Conservation (phyloP, 1,139 yeast species). For the Spathaspora jeffriesii region DNA sequence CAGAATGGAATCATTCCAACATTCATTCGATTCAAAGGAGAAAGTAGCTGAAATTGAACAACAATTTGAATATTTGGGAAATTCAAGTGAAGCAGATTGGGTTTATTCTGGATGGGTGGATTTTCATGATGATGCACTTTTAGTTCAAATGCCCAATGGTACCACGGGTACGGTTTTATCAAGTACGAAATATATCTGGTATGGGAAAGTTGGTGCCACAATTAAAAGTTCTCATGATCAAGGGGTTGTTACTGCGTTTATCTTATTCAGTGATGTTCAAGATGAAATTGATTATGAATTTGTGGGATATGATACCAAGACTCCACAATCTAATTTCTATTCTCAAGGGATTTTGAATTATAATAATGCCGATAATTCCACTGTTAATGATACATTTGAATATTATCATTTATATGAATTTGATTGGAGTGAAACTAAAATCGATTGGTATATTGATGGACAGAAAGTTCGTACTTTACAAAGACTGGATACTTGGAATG, state of each 20-base stretch:
- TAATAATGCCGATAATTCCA: constrained; percentile 52
- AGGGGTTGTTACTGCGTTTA: constrained; percentile 89
- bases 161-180: constrained; percentile 84
- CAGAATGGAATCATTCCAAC: constrained; percentile 30
- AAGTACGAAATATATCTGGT: constrained; percentile 82
- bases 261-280: constrained; percentile 79
- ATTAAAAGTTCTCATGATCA: constrained; percentile 71
- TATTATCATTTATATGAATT: constrained; percentile 76
- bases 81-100: constrained; percentile 70
- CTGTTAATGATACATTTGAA: constrained; percentile 55
- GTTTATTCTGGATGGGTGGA: constrained; percentile 70
- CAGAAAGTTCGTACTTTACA: constrained; percentile 64
- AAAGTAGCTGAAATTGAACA: constrained; percentile 22
- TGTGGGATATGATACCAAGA: constrained; percentile 69
- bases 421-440: constrained; percentile 79
- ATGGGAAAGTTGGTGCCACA: constrained; percentile 73
- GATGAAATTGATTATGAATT: constrained; percentile 92
- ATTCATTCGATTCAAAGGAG: constrained; percentile 38
- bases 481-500: constrained; percentile 68
- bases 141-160: constrained; percentile 76
- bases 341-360: constrained; percentile 73
- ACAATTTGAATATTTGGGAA: constrained; percentile 62
- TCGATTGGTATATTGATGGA: constrained; percentile 80
- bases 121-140: constrained; percentile 52
- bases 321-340: constrained; percentile 78